These are phyloP conservation scores for Didymellaceae sp. DNA, from an alignment of 2,329 filamentous ascomycete genomes.

Conservation along the genomic window DNA sequence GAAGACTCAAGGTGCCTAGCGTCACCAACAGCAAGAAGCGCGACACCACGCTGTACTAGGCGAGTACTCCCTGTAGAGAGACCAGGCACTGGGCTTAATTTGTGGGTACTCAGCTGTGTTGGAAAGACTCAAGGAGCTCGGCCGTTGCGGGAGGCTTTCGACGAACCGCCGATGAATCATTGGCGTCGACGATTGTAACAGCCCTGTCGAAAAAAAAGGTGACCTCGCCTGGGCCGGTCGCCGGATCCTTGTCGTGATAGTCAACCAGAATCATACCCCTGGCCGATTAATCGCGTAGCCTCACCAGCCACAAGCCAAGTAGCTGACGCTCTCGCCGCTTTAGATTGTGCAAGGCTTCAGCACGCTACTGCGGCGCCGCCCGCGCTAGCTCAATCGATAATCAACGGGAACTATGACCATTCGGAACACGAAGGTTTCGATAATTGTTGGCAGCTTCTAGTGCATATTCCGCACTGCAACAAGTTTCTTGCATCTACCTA, in stretches of 20 bases:
- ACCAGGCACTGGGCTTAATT: conserved; percentile 6
- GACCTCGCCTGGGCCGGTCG: conserved; percentile 5
- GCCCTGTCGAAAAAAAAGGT: conserved; percentile 2
- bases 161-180: neutral
- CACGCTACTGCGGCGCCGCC: conserved; percentile 20
- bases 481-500: conserved; percentile 5
- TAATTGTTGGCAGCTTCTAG: conserved; percentile 4
- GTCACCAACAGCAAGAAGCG: conserved; percentile 16
- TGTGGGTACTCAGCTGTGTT: conserved; percentile 13
- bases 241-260: conserved; percentile 1
- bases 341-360: conserved; percentile 5
- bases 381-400: conserved; percentile 14
- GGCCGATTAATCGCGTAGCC: conserved; percentile 6
- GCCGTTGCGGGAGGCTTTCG: conserved; percentile 5
- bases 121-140: conserved; percentile 1
- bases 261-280: conserved; percentile 5
- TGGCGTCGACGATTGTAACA: neutral
- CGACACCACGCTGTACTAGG: conserved; percentile 9
- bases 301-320: conserved; percentile 14
- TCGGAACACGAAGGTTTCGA: conserved; percentile 8
- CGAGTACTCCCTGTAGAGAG: conserved; percentile 1
- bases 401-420: conserved; percentile 9
- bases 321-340: conserved; percentile 8
- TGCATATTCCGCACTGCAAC: conserved; percentile 14
- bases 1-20: conserved; percentile 13